Percentiles rank a stretch among this genome's conserved stretches.
Conservation (phyloP, 1,284 basidiomycete genomes). For the Rhodotorula sp. region DNA sequence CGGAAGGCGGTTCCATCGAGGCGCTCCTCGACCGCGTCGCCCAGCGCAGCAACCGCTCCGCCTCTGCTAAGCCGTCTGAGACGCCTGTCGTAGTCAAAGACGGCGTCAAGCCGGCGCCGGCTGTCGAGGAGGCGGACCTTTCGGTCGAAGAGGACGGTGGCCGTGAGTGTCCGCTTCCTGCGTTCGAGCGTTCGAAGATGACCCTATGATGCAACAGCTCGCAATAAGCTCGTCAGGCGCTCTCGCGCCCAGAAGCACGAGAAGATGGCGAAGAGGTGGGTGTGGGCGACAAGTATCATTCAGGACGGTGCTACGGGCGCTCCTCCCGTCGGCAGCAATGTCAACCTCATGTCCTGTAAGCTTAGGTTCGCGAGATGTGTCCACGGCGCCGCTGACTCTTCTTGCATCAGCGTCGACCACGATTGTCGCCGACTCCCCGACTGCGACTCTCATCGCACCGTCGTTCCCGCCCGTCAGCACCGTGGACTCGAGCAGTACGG, state of each 20-base stretch:
- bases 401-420: too few relatives aligned
- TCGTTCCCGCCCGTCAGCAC: constrained; percentile 11
- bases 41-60: constrained; percentile 5
- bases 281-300: constrained; percentile 24
- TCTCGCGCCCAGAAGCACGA: not conserved
- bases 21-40: constrained; percentile 26
- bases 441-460: constrained; percentile 14
- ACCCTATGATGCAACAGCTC: not conserved
- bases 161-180: not conserved
- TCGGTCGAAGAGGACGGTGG: not conserved
- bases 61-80: not conserved
- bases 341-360: constrained; percentile 3
- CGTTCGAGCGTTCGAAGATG: not conserved
- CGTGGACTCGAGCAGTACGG: not conserved
- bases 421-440: not conserved
- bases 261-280: constrained; percentile 21
- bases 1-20: constrained; percentile 21
- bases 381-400: too few relatives aligned
- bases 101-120: not conserved
- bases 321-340: constrained; percentile 25
- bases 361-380: too few relatives aligned
- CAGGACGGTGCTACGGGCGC: constrained; percentile 24
- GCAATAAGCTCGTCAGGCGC: constrained; percentile 6
- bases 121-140: not conserved
- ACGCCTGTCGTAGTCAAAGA: not conserved